Evolutionary conservation across 2,329 filamentous ascomycete species (phyloP).

Genomic region (Elsinoe arachidis): DNA sequence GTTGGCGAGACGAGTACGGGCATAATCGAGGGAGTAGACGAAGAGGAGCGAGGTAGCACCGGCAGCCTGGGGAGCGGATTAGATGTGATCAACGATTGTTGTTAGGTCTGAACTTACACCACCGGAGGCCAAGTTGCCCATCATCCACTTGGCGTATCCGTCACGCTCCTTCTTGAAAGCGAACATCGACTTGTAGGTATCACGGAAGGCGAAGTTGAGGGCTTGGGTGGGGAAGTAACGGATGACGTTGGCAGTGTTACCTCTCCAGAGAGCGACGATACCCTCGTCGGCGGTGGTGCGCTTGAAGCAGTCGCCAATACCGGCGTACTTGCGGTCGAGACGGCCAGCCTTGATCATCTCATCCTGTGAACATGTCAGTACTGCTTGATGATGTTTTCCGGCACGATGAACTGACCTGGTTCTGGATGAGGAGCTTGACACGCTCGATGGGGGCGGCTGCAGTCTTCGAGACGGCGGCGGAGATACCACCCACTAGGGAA

Average conservation of each 20-base stretch:
- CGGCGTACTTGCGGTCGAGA: constrained; percentile 94
- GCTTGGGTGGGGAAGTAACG: constrained; percentile 99
- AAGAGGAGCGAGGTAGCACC: constrained; percentile 99
- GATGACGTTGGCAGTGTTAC: constrained; percentile 99
- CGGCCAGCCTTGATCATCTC: constrained; percentile 99
- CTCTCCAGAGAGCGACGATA: constrained; percentile 93
- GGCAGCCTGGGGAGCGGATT: constrained; percentile 54
- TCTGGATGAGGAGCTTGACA: constrained; percentile 99
- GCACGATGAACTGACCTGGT: constrained; percentile 67
- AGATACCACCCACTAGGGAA: constrained; percentile 92
- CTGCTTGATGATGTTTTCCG: no score
- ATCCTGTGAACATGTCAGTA: constrained; percentile 55
- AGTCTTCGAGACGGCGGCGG: constrained; percentile 99
- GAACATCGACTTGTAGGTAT: constrained; percentile 99
- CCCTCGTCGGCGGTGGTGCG: constrained; percentile 87
- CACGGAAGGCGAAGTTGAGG: constrained; percentile 99
- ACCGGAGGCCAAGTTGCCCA: constrained; percentile 98
- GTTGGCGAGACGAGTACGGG: constrained; percentile 99
- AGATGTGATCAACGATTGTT: neutral
- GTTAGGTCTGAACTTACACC: constrained; percentile 60
- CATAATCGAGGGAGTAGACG: constrained; percentile 99
- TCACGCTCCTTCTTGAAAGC: constrained; percentile 99
- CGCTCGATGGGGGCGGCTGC: constrained; percentile 99
- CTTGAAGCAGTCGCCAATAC: constrained; percentile 91
- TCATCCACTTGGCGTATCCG: constrained; percentile 98